These are phyloP conservation scores for Boletellus deceptivus DNA, from an alignment of 1,284 basidiomycete genomes.

Conservation along the genomic window DNA sequence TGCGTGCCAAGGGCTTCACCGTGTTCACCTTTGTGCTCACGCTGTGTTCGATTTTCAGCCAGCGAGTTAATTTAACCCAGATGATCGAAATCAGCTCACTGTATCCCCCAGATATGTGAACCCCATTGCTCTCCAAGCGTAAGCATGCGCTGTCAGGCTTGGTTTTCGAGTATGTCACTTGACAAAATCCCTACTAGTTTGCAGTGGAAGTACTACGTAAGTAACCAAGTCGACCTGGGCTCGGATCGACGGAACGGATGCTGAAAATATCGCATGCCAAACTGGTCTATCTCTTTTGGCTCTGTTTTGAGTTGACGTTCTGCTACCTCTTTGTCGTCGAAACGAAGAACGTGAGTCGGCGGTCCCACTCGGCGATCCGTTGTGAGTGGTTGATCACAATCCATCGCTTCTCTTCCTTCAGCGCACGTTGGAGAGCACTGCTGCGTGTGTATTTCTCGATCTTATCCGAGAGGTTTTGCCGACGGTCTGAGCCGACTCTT, in stretches of 20 bases:
- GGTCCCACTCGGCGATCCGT: neutral
- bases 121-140: constrained; percentile 59
- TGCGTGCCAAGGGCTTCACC: constrained; percentile 77
- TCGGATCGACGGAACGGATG: neutral
- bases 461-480: neutral
- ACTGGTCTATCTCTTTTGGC: constrained; percentile 57
- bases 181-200: constrained; percentile 25
- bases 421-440: constrained; percentile 12
- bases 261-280: neutral
- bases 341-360: constrained; percentile 49
- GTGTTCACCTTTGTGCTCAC: constrained; percentile 68
- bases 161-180: neutral
- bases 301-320: constrained; percentile 60
- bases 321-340: constrained; percentile 66
- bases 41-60: constrained; percentile 70
- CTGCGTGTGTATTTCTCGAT: constrained; percentile 4
- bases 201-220: constrained; percentile 62
- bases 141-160: constrained; percentile 6
- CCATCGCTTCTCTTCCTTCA: neutral
- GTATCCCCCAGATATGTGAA: constrained; percentile 51
- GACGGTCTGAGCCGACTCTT: neutral
- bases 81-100: constrained; percentile 22
- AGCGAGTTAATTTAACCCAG: constrained; percentile 36
- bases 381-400: neutral
- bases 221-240: constrained; percentile 4